phyloP scores from a whole-genome alignment of 257 asterid species.

The Penstemon eatonii region DNA sequence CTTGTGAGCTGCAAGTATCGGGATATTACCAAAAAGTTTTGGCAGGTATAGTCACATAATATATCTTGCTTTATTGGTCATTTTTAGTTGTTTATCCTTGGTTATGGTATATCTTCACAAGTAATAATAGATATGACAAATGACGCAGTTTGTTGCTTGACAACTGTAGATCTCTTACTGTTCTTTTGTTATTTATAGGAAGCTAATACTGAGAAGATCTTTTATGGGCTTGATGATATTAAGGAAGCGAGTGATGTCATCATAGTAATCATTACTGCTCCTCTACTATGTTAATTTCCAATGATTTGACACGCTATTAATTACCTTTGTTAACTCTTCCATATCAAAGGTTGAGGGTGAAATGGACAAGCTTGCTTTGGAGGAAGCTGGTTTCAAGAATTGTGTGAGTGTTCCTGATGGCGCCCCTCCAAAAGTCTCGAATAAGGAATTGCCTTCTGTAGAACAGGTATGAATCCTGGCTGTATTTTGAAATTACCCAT shows the following conservation, averaged over 20 bases:
- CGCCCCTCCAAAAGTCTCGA: constrained; percentile 82
- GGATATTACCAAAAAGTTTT: constrained; percentile 60
- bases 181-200: constrained; percentile 57
- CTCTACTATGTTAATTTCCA: constrained; percentile 27
- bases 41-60: constrained; percentile 59
- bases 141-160: constrained; percentile 8
- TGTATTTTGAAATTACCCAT: constrained; percentile 7
- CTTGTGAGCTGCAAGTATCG: constrained; percentile 95
- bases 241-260: constrained; percentile 79
- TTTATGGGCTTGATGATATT: constrained; percentile 91
- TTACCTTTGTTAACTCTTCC: constrained; percentile 12
- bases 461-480: constrained; percentile 53
- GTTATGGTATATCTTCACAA: not conserved
- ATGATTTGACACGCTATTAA: constrained; percentile 22
- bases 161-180: constrained; percentile 25
- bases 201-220: constrained; percentile 71
- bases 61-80: constrained; percentile 13
- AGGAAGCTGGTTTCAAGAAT: constrained; percentile 92
- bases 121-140: not conserved
- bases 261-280: constrained; percentile 56
- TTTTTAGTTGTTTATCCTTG: constrained; percentile 16
- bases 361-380: constrained; percentile 99
- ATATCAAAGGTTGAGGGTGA: constrained; percentile 90
- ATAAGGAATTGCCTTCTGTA: constrained; percentile 62
- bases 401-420: constrained; percentile 99